Evolutionary conservation across 75 land plant genomes (phyloP).

Genomic region (Picea glauca): DNA sequence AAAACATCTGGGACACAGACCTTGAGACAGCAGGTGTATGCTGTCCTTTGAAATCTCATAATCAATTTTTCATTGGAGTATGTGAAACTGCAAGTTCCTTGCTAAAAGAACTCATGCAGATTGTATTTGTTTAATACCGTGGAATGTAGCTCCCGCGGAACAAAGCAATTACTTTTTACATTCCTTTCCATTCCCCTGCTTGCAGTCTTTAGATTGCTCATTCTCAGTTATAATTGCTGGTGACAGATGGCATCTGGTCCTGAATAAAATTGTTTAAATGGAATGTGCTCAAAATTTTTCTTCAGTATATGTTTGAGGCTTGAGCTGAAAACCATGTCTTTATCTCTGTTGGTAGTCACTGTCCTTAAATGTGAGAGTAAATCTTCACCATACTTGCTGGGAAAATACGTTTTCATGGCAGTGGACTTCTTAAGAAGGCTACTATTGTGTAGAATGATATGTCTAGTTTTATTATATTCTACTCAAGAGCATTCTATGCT

Average conservation of each 20-base stretch:
- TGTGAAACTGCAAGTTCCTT: not conserved
- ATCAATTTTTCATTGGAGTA: not conserved
- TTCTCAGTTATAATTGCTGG: not conserved
- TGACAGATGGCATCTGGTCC: not conserved
- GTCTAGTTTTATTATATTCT: not conserved
- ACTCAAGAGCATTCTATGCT: not conserved
- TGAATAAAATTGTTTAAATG: not conserved
- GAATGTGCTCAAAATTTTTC: not conserved
- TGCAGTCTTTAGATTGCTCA: not conserved
- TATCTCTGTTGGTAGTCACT: not conserved
- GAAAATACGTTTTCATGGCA: not conserved
- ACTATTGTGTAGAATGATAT: not conserved
- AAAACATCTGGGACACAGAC: not conserved
- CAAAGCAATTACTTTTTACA: no score
- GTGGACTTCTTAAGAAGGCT: not conserved
- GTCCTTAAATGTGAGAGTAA: not conserved
- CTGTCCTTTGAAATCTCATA: slow-evolving; percentile 2
- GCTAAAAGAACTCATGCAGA: not conserved
- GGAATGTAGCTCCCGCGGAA: not conserved
- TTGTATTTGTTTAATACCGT: not conserved
- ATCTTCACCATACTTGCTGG: not conserved
- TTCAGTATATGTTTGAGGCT: not conserved
- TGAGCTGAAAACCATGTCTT: not conserved
- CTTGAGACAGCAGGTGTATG: not conserved
- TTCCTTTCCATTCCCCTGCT: not conserved